A percentile compares a stretch with the other conserved stretches of the same genome.
These are phyloP conservation scores for Suillus occidentalis DNA, from an alignment of 768 basidiomycete species.

Conservation along the genomic window DNA sequence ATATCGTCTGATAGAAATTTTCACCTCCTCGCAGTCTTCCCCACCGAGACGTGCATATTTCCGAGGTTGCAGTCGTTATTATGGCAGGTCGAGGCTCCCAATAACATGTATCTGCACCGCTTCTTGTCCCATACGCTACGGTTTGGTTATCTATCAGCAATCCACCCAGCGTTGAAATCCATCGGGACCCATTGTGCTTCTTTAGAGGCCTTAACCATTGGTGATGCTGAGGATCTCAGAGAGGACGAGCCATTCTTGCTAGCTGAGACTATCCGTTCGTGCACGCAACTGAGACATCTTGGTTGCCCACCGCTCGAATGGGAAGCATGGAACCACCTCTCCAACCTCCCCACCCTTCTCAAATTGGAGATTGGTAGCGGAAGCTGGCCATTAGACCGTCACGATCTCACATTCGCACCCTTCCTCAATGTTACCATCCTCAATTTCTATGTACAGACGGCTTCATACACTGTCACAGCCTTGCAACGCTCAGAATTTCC, in stretches of 20 bases:
- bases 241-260: neutral
- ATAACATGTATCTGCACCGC: neutral
- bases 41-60: neutral
- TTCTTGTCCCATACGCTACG: neutral
- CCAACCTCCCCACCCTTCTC: neutral
- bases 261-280: neutral
- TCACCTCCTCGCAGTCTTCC: neutral
- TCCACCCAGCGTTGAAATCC: neutral
- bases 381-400: neutral
- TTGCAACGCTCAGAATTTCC: neutral
- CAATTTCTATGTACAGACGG: neutral
- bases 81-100: neutral
- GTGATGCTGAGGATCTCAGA: neutral
- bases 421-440: neutral
- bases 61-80: neutral
- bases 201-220: neutral
- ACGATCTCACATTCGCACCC: neutral
- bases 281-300: neutral
- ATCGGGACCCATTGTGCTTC: neutral
- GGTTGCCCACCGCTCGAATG: neutral
- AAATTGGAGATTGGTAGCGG: neutral
- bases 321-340: neutral
- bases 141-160: neutral
- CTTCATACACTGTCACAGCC: neutral
- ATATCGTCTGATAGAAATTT: neutral